Percentiles rank a stretch among this genome's conserved stretches.
phyloP scores from a whole-genome alignment of 192 early-diverging fungal genomes.

The Phlyctochytrium planicorne region DNA sequence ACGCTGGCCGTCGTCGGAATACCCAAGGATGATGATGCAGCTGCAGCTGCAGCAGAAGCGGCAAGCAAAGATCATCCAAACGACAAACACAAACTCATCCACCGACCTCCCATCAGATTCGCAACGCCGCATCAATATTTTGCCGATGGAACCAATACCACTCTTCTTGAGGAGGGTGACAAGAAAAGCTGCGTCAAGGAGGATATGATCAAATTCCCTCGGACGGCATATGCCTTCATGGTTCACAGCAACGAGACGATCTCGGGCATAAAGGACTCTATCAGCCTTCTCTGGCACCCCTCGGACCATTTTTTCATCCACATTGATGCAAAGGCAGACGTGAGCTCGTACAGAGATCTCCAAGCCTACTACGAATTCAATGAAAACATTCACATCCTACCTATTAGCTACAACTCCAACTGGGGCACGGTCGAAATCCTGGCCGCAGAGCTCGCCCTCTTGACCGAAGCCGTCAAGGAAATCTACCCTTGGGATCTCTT shows the following conservation, averaged over 20 bases:
- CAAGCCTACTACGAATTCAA: not conserved
- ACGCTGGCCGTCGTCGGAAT: too few species aligned
- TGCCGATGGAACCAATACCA: too few species aligned
- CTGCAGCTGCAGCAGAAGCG: too few species aligned
- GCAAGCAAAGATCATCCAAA: too few species aligned
- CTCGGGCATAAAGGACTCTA: not conserved
- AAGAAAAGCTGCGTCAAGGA: too few species aligned
- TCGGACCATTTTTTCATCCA: not conserved
- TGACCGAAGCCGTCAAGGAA: not conserved
- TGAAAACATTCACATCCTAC: not conserved
- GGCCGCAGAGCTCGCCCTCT: not conserved
- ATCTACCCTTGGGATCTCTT: not conserved
- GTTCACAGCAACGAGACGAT: slow-evolving; percentile 1
- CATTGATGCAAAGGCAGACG: slow-evolving; percentile 1
- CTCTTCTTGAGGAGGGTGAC: too few species aligned
- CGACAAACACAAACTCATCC: too few species aligned
- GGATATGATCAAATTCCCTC: too few species aligned
- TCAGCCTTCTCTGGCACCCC: not conserved
- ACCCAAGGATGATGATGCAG: too few species aligned
- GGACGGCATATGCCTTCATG: not conserved
- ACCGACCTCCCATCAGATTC: too few species aligned
- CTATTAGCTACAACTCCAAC: not conserved
- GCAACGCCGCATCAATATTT: too few species aligned
- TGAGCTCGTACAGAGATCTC: not conserved
- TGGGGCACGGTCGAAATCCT: slow-evolving; percentile 1